Conservation (phyloP, 768 basidiomycete genomes). For the Leccinellum albellum region DNA sequence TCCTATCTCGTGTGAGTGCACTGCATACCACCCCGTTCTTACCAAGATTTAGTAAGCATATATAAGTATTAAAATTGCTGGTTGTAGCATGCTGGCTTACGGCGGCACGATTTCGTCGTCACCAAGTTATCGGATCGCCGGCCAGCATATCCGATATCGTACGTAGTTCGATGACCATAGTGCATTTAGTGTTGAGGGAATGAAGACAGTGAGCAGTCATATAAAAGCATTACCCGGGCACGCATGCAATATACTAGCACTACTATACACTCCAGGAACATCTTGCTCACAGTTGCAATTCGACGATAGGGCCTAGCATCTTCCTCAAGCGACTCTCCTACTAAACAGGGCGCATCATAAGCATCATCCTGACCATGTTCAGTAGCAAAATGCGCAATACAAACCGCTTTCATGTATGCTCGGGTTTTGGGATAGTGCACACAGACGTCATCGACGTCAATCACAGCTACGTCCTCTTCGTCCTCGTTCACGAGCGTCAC, state of each 20-base stretch:
- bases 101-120: background rate
- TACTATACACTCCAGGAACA: background rate
- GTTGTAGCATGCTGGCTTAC: background rate
- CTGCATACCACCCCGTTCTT: too few relatives aligned
- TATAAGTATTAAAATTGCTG: too few relatives aligned
- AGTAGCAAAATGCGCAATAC: background rate
- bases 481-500: slow-evolving; percentile 28
- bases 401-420: slow-evolving; percentile 23
- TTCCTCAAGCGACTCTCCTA: slow-evolving; percentile 14
- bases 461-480: slow-evolving; percentile 4
- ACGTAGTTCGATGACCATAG: background rate
- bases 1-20: background rate
- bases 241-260: background rate
- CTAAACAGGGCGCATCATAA: slow-evolving; percentile 1
- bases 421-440: slow-evolving; percentile 16
- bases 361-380: background rate
- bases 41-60: background rate
- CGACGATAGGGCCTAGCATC: slow-evolving; percentile 12
- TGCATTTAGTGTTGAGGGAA: background rate
- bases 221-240: background rate
- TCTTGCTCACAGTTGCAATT: slow-evolving; percentile 10
- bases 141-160: background rate
- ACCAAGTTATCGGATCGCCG: background rate
- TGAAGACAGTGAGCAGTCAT: background rate
- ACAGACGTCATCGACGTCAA: slow-evolving; percentile 20